A percentile compares a stretch with the other conserved stretches of the same genome.
Conservation (phyloP, 1,284 basidiomycete species). For the Grifola frondosa region DNA sequence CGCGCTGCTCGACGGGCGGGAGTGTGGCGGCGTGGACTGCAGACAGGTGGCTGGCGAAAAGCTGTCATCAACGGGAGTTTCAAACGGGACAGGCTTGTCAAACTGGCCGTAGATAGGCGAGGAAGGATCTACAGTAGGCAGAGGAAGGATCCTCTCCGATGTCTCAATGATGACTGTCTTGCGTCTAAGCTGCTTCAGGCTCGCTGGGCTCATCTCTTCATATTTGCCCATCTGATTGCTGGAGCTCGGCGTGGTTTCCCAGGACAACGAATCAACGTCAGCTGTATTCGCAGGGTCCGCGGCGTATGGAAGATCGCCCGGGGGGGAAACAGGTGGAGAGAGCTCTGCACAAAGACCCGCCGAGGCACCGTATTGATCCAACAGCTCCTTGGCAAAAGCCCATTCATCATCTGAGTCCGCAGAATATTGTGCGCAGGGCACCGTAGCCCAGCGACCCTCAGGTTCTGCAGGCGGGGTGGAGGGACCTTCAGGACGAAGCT, state of each 20-base stretch:
- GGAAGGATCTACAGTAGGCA: slow-evolving; percentile 7
- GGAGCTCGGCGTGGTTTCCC: slow-evolving; percentile 10
- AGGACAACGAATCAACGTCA: slow-evolving; percentile 10
- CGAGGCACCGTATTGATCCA: slow-evolving; percentile 17
- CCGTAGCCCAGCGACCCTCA: neutral
- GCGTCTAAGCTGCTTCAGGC: slow-evolving; percentile 23
- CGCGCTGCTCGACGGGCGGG: slow-evolving; percentile 24
- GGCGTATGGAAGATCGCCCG: slow-evolving; percentile 8
- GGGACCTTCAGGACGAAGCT: slow-evolving; percentile 20
- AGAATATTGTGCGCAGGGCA: slow-evolving; percentile 12
- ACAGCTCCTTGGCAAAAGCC: slow-evolving; percentile 40
- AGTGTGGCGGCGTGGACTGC: slow-evolving; percentile 14
- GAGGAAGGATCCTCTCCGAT: slow-evolving; percentile 10
- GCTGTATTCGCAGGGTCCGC: slow-evolving; percentile 3
- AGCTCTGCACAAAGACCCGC: slow-evolving; percentile 3
- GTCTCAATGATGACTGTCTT: slow-evolving; percentile 35
- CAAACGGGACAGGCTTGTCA: slow-evolving; percentile 26
- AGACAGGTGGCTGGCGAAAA: slow-evolving; percentile 7
- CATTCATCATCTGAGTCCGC: slow-evolving; percentile 39
- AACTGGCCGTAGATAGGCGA: slow-evolving; percentile 4
- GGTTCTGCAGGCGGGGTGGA: slow-evolving; percentile 6
- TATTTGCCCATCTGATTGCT: slow-evolving; percentile 6
- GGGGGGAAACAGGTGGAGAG: slow-evolving; percentile 11
- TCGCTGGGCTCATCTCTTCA: slow-evolving; percentile 1
- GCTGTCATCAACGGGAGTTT: slow-evolving; percentile 13